Conservation (phyloP, 108 stramenopile species). For the Cyclotella cryptica region DNA sequence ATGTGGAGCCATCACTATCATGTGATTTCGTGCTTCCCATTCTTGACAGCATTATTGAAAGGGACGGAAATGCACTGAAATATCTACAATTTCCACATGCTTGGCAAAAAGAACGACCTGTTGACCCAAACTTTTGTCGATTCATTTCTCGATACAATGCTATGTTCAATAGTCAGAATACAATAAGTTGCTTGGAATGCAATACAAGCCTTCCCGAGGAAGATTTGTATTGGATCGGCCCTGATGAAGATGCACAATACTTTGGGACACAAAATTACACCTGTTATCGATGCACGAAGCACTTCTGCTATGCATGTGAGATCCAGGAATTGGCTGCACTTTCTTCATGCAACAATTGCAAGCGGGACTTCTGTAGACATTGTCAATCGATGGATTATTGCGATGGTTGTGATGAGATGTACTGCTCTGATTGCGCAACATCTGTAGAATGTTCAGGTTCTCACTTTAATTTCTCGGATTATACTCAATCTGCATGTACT, state of each 20-base stretch:
- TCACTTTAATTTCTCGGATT: background rate
- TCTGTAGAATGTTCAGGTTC: background rate
- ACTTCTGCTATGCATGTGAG: too few species aligned
- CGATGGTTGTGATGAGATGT: background rate
- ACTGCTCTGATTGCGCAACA: background rate
- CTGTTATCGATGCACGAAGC: background rate
- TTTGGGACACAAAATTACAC: background rate
- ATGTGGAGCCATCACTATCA: background rate
- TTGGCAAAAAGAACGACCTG: background rate
- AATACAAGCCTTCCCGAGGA: background rate
- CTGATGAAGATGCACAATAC: background rate
- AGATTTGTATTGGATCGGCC: background rate
- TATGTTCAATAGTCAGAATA: background rate
- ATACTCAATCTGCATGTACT: background rate
- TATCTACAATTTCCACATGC: background rate
- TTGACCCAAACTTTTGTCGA: background rate
- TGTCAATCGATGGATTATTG: background rate
- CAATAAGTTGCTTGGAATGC: background rate
- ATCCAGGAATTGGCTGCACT: too few species aligned
- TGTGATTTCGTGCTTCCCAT: background rate
- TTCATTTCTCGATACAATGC: background rate
- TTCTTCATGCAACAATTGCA: too few species aligned
- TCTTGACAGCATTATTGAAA: background rate
- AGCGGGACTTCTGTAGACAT: too few species aligned
- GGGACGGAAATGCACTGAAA: background rate